phyloP scores from a whole-genome alignment of 768 basidiomycete genomes.

The Pleurotus platypus region DNA sequence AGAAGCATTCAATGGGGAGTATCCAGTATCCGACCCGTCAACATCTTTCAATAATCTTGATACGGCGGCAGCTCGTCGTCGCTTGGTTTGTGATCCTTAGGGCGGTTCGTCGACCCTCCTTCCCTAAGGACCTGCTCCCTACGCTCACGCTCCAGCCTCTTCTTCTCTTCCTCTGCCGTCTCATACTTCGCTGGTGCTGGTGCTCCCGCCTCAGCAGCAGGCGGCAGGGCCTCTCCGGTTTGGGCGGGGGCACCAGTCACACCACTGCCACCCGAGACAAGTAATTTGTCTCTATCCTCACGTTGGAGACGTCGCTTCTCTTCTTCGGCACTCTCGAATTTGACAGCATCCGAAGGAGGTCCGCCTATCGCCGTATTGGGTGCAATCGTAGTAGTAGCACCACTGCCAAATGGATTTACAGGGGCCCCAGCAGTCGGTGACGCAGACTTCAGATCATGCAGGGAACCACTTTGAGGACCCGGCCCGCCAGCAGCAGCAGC shows the following conservation, averaged over 20 bases:
- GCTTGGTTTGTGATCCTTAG: conserved; percentile 23
- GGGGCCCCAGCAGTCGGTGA: conserved; percentile 12
- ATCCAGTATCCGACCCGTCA: too few relatives aligned
- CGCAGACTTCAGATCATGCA: conserved; percentile 45
- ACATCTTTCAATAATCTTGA: conserved; percentile 27
- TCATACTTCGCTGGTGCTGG: conserved; percentile 26
- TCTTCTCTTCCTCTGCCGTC: conserved; percentile 64
- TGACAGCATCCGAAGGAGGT: conserved; percentile 20
- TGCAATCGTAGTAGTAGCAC: neutral
- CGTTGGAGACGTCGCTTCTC: conserved; percentile 40
- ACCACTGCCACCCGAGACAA: neutral
- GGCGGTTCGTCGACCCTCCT: conserved; percentile 15
- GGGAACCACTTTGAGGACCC: conserved; percentile 63
- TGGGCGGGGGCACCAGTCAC: neutral
- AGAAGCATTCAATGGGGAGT: neutral
- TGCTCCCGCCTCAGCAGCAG: conserved; percentile 11
- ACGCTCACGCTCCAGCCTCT: conserved; percentile 61
- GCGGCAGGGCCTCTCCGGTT: neutral
- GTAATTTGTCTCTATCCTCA: conserved; percentile 9
- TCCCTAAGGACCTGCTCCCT: conserved; percentile 46
- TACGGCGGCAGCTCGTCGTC: conserved; percentile 51
- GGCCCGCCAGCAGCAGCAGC: conserved; percentile 55
- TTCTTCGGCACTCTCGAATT: conserved; percentile 44
- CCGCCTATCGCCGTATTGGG: conserved; percentile 21
- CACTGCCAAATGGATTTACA: too few relatives aligned